Conservation (phyloP, 768 basidiomycete species). For the Suillus tomentosus region DNA sequence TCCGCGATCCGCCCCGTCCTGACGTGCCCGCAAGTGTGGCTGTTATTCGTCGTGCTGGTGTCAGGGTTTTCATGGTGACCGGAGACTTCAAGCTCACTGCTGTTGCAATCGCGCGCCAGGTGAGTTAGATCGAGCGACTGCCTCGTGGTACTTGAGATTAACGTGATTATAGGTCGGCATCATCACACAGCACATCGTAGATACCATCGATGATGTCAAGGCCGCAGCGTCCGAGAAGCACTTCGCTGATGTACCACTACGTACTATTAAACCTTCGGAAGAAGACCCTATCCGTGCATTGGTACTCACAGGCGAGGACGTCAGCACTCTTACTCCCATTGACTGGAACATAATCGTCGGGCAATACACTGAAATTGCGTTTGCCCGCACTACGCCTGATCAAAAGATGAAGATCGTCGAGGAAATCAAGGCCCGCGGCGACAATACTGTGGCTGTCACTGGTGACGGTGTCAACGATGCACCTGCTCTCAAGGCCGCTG, state of each 20-base stretch:
- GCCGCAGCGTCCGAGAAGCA: constrained; percentile 19
- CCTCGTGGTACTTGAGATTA: constrained; percentile 7
- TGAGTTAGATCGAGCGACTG: constrained; percentile 26
- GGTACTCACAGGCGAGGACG: constrained; percentile 47
- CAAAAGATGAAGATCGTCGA: constrained; percentile 61
- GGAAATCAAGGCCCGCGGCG: constrained; percentile 48
- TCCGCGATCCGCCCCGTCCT: constrained; percentile 56
- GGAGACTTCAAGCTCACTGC: constrained; percentile 59
- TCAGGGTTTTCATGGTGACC: constrained; percentile 58
- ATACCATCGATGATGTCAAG: constrained; percentile 35
- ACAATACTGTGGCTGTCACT: constrained; percentile 52
- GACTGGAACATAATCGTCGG: constrained; percentile 45
- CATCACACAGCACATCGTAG: constrained; percentile 40
- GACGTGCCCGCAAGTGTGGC: constrained; percentile 50
- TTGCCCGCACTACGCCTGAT: constrained; percentile 57
- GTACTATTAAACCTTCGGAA: constrained; percentile 36
- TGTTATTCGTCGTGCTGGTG: constrained; percentile 50
- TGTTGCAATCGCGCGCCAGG: constrained; percentile 49
- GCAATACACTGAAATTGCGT: constrained; percentile 46
- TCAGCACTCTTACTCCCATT: constrained; percentile 34
- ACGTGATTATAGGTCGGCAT: constrained; percentile 39
- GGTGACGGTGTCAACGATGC: constrained; percentile 63
- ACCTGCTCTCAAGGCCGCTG: constrained; percentile 51
- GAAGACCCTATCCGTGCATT: constrained; percentile 42
- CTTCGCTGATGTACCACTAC: constrained; percentile 17